A percentile compares a stretch with the other conserved stretches of the same genome.
Evolutionary conservation across 306 rosid genomes (phyloP).

Genomic region (Morella rubra): DNA sequence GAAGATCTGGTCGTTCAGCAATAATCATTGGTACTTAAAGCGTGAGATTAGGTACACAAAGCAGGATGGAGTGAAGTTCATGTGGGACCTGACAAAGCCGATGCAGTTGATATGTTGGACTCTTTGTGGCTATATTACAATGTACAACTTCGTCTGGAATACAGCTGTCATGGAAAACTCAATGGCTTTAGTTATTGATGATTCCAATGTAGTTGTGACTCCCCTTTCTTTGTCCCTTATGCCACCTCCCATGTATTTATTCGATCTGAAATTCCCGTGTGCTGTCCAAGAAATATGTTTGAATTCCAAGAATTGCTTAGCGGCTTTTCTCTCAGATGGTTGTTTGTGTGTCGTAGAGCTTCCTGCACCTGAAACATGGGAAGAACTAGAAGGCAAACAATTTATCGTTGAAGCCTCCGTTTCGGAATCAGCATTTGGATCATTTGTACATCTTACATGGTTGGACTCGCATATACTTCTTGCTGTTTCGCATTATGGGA

Average conservation of each 20-base stretch:
- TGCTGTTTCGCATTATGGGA: slow-evolving; percentile 72
- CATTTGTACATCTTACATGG: slow-evolving; percentile 74
- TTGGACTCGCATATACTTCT: slow-evolving; percentile 70
- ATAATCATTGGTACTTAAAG: slow-evolving; percentile 88
- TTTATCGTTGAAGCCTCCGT: slow-evolving; percentile 57
- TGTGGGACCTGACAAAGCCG: slow-evolving; percentile 82
- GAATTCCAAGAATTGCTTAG: slow-evolving; percentile 64
- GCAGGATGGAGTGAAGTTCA: slow-evolving; percentile 61
- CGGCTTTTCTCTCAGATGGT: slow-evolving; percentile 73
- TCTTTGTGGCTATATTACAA: slow-evolving; percentile 67
- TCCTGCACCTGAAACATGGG: slow-evolving; percentile 84
- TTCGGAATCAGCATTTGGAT: slow-evolving; percentile 52
- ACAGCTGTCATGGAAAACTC: slow-evolving; percentile 78
- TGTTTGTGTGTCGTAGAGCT: slow-evolving; percentile 69
- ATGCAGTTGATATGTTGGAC: slow-evolving; percentile 88
- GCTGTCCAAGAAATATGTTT: slow-evolving; percentile 62
- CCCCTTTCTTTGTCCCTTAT: slow-evolving; percentile 68
- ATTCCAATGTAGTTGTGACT: slow-evolving; percentile 59
- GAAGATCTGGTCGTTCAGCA: slow-evolving; percentile 85
- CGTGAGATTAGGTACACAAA: slow-evolving; percentile 74
- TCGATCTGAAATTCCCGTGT: slow-evolving; percentile 68
- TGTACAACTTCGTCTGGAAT: slow-evolving; percentile 69
- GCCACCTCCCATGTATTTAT: slow-evolving; percentile 91
- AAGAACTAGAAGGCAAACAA: slow-evolving; percentile 82
- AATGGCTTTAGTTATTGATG: slow-evolving; percentile 73